phyloP scores from a whole-genome alignment of 441 rosid genomes.

The Euphorbia corollata region DNA sequence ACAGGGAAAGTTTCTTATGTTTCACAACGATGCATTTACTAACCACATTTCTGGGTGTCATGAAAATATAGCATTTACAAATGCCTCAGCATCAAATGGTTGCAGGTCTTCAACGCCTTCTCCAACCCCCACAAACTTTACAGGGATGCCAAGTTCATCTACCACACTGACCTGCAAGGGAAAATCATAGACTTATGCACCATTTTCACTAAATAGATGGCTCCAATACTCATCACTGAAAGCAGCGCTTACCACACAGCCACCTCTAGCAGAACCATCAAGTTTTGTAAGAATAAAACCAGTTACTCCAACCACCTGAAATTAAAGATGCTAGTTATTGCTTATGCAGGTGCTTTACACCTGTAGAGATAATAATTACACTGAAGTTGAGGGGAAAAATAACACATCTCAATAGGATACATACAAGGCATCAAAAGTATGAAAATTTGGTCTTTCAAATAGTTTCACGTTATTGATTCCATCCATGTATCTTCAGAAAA shows the following conservation, averaged over 20 bases:
- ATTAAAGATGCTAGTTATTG: conserved; percentile 13
- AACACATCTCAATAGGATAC: background rate
- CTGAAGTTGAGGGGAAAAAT: background rate
- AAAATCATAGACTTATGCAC: conserved; percentile 8
- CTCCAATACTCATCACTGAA: background rate
- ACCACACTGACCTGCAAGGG: conserved; percentile 75
- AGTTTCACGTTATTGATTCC: too few relatives aligned
- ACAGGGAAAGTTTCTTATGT: background rate
- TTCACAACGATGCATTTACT: background rate
- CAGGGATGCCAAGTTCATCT: conserved; percentile 91
- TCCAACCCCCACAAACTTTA: conserved; percentile 88
- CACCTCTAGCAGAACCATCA: conserved; percentile 94
- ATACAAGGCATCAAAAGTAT: background rate
- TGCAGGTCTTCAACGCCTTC: conserved; percentile 92
- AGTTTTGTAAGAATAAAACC: conserved; percentile 90
- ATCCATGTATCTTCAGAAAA: too few relatives aligned
- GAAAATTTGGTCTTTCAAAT: background rate
- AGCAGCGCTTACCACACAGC: conserved; percentile 69
- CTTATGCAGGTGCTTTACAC: background rate
- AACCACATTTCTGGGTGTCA: conserved; percentile 23
- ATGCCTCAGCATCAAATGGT: conserved; percentile 85
- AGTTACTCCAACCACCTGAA: conserved; percentile 77
- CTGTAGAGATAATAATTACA: background rate
- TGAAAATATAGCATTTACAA: conserved; percentile 77
- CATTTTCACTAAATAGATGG: background rate